A percentile compares a stretch with the other conserved stretches of the same genome.
phyloP scores from a whole-genome alignment of 192 early-diverging fungal species.

The Coemansia sp. region DNA sequence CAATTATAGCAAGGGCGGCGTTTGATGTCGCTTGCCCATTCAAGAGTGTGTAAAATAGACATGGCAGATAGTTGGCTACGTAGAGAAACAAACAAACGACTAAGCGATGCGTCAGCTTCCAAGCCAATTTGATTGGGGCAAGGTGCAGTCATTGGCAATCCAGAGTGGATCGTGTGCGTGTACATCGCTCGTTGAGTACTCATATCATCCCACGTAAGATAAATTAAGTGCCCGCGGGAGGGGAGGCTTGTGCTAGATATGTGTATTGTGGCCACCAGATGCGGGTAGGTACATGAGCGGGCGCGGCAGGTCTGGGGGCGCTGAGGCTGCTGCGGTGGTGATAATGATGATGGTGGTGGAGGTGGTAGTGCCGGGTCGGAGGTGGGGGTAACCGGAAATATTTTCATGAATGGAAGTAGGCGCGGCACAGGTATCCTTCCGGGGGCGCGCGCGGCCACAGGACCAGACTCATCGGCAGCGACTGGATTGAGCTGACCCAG shows the following conservation, averaged over 20 bases:
- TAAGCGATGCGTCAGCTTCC: not conserved
- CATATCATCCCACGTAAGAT: not conserved
- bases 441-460: not conserved
- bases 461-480: not conserved
- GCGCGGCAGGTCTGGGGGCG: not conserved
- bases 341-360: slow-evolving; percentile 2
- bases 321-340: not conserved
- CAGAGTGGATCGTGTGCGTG: not conserved
- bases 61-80: not conserved
- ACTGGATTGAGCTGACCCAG: slow-evolving; percentile 5
- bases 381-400: slow-evolving; percentile 7
- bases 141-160: slow-evolving; percentile 3
- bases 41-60: not conserved
- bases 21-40: not conserved
- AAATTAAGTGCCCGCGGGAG: not conserved
- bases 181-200: not conserved
- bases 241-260: slow-evolving; percentile 4
- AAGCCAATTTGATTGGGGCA: not conserved
- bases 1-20: not conserved
- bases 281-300: not conserved
- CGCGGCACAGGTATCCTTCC: slow-evolving; percentile 1
- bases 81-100: not conserved
- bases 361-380: not conserved
- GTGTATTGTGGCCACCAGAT: slow-evolving; percentile 5
- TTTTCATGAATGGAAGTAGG: slow-evolving; percentile 1